These are phyloP conservation scores for Aspergillus transmontanensis DNA, from an alignment of 2,329 filamentous ascomycete genomes.

Conservation along the genomic window DNA sequence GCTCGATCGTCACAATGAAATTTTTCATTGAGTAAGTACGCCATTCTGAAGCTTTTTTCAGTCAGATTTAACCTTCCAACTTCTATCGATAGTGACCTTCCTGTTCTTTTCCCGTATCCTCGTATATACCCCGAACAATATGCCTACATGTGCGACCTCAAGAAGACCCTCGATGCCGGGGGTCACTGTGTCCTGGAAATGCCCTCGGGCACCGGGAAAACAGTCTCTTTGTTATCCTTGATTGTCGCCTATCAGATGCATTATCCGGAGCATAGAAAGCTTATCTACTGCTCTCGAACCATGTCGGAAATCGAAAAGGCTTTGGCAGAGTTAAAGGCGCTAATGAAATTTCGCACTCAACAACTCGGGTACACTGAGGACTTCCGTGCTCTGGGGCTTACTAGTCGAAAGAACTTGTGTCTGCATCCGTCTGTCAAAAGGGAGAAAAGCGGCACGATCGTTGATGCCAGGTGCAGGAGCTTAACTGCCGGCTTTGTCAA, in stretches of 20 bases:
- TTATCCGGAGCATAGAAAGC: slow-evolving; percentile 88
- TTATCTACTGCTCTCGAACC: slow-evolving; percentile 98
- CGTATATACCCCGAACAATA: slow-evolving; percentile 75
- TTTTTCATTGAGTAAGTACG: slow-evolving; percentile 72
- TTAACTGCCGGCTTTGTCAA: slow-evolving; percentile 96
- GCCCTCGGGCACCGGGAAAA: slow-evolving; percentile 98
- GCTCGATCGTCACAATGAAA: slow-evolving; percentile 62
- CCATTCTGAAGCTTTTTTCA: not conserved
- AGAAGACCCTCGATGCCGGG: slow-evolving; percentile 85
- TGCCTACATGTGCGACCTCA: slow-evolving; percentile 83
- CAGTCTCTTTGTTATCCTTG: slow-evolving; percentile 88
- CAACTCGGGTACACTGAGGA: slow-evolving; percentile 91
- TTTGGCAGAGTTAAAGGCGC: slow-evolving; percentile 80
- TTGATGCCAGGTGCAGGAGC: slow-evolving; percentile 94
- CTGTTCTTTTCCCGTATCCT: slow-evolving; percentile 73
- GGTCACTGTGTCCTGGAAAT: slow-evolving; percentile 98
- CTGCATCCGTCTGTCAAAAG: slow-evolving; percentile 93
- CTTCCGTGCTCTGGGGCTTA: slow-evolving; percentile 87
- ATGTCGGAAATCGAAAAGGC: slow-evolving; percentile 99
- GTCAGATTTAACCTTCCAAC: slow-evolving; percentile 10
- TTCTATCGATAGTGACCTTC: slow-evolving; percentile 57
- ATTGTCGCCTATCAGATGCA: slow-evolving; percentile 97
- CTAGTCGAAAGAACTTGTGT: slow-evolving; percentile 95
- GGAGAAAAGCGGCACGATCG: slow-evolving; percentile 91
- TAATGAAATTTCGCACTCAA: slow-evolving; percentile 93